phyloP scores from a whole-genome alignment of 139 green algal genomes.

The Ettlia oleoabundans region DNA sequence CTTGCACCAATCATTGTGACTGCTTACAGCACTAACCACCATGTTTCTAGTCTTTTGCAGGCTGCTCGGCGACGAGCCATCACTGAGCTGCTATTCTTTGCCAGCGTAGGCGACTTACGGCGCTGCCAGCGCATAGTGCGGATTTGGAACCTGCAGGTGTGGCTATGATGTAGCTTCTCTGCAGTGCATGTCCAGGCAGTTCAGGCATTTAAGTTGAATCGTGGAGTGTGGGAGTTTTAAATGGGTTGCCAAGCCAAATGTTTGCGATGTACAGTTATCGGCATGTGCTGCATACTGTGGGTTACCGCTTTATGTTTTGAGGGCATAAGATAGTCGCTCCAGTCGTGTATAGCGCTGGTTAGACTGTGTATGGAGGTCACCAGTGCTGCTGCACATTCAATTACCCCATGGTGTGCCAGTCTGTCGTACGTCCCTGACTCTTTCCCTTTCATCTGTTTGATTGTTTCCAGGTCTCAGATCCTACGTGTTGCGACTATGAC shows the following conservation, averaged over 20 bases:
- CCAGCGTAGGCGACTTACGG: conserved; percentile 77
- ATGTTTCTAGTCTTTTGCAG: conserved; percentile 47
- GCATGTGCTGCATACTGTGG: too few species aligned
- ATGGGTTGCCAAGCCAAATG: too few species aligned
- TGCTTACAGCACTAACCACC: not conserved
- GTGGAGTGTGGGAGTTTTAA: too few species aligned
- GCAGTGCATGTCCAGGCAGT: too few species aligned
- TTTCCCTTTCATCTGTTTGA: not conserved
- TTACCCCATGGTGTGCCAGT: not conserved
- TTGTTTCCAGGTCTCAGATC: conserved; percentile 66
- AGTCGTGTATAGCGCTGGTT: too few species aligned
- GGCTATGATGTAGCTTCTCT: too few species aligned
- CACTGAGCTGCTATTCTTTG: conserved; percentile 93
- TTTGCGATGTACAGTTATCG: too few species aligned
- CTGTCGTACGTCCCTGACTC: conserved; percentile 1
- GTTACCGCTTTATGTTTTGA: too few species aligned
- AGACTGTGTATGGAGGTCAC: too few species aligned
- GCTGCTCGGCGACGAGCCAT: conserved; percentile 80
- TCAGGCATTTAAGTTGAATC: too few species aligned
- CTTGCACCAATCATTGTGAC: not conserved
- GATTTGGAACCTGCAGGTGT: conserved; percentile 75
- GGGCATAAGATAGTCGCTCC: too few species aligned
- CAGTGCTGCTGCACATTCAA: not conserved
- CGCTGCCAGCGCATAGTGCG: conserved; percentile 76
- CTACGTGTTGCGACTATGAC: conserved; percentile 87